Evolutionary conservation across 192 early-diverging fungal genomes (phyloP).

Genomic region (Podochytrium sp.): DNA sequence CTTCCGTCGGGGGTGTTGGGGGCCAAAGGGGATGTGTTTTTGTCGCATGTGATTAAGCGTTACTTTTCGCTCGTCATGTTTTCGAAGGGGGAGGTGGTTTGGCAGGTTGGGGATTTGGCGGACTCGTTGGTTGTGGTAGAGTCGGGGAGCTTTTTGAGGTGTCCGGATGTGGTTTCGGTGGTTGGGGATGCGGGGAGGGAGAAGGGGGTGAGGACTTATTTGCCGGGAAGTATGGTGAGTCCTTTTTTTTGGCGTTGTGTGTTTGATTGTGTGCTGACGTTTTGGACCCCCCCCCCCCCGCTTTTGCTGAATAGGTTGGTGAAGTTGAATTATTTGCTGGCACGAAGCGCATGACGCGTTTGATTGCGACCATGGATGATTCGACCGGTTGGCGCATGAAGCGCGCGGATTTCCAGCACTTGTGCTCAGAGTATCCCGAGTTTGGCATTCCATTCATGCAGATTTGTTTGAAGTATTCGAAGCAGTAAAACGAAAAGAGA

Average conservation of each 20-base stretch:
- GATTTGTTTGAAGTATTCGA: slow-evolving; percentile 15
- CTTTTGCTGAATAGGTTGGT: slow-evolving; percentile 53
- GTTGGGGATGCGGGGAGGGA: slow-evolving; percentile 57
- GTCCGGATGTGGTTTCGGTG: slow-evolving; percentile 78
- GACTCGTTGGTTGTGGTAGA: slow-evolving; percentile 65
- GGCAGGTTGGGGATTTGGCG: slow-evolving; percentile 56
- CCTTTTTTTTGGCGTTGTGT: not conserved
- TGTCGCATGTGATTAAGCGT: not conserved
- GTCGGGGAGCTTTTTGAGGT: slow-evolving; percentile 56
- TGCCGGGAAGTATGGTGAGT: slow-evolving; percentile 84
- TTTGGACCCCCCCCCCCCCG: not conserved
- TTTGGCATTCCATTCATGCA: slow-evolving; percentile 76
- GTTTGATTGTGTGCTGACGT: not conserved
- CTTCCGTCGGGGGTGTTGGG: not conserved
- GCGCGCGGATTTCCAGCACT: slow-evolving; percentile 64
- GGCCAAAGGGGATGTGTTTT: not conserved
- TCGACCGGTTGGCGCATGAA: slow-evolving; percentile 76
- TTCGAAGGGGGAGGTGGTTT: slow-evolving; percentile 50
- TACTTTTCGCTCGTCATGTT: not conserved
- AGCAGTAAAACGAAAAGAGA: not conserved
- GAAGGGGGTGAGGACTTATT: slow-evolving; percentile 76
- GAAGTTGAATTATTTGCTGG: slow-evolving; percentile 80
- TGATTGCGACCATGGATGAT: slow-evolving; percentile 62
- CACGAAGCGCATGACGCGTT: slow-evolving; percentile 38
- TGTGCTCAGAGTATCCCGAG: slow-evolving; percentile 70